Conservation (phyloP, 306 rosid genomes). For the Alnus glutinosa region DNA sequence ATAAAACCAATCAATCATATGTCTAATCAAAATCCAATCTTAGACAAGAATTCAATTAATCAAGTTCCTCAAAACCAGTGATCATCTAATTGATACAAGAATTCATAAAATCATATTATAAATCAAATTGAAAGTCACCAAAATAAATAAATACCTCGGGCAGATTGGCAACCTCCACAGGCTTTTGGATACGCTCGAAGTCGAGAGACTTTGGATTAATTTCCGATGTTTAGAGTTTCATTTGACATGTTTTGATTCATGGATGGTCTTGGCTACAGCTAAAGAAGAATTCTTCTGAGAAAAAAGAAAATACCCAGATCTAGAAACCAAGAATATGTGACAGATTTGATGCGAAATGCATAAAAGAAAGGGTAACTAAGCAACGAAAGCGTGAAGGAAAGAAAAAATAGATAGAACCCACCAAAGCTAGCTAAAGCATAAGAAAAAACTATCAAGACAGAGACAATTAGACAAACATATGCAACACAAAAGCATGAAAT, state of each 20-base stretch:
- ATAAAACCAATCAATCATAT: not conserved
- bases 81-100: not conserved
- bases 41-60: not conserved
- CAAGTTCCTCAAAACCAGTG: not conserved
- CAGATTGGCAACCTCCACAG: not conserved
- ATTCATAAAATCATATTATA: not conserved
- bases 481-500: not conserved
- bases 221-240: not conserved
- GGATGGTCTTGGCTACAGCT: not conserved
- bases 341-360: conserved; percentile 1
- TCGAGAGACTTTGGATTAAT: not conserved
- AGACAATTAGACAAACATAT: not conserved
- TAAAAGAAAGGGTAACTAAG: not conserved
- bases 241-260: not conserved
- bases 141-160: not conserved
- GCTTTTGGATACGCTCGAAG: not conserved
- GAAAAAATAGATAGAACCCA: not conserved
- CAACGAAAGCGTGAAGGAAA: not conserved
- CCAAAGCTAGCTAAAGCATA: not conserved
- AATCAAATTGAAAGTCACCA: not conserved
- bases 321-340: conserved; percentile 4
- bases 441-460: not conserved
- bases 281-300: not conserved
- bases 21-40: not conserved
- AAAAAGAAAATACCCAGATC: conserved; percentile 4